Base-by-base conservation (phyloP, 441 rosid species). In the Croton laevigatus region DNA sequence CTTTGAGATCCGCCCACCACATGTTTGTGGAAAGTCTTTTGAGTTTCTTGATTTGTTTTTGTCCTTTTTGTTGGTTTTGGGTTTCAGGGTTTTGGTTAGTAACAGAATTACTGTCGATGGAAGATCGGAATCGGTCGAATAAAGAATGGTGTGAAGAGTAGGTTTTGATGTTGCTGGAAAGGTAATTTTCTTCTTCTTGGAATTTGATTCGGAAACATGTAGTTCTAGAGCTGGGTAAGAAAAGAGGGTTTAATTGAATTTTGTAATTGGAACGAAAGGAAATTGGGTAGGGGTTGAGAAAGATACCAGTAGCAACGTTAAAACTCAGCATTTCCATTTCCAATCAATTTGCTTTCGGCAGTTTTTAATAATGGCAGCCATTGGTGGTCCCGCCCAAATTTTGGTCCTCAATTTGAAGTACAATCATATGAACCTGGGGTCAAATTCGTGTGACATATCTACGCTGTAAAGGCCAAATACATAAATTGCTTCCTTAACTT, bases 1-100 rank as follows among this genome's bases (percentile, higher is more conserved):
- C 96, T 82, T 83, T 93, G 70, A 95, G 73, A 67, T 95, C 91
- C 44, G 84, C 81, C 99, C 96, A 95, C 98, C 96, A 89, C 98
- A 91, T 91, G 88, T 79, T 91, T 77, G 94, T 68, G 78, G 79
- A 86, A 89, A 86, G 62, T 57, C 62, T 81, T 40, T 48, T 48
- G 1, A 49, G 68, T 8, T 68, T 71, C 38, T 19, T 48, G 20
- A 59, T 46, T 37, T 45, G 57, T 48, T 64, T 66, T 57, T 73
- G 80, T 16, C 54, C 63, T 8, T 66, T 58, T 52, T 74, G 81
- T 72, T 49, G 79, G 62, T 71, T 74, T 59, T 72, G 69, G 59
- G 72, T 48, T 45, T 81, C 80, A 32, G 83, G 85, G 75, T 76
- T 70, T 65, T 76, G 72, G 63, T 75, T 68, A 69, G 58, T 44